These are phyloP conservation scores for Phytophthora aleatoria DNA, from an alignment of 352 stramenopile genomes.

Conservation along the genomic window DNA sequence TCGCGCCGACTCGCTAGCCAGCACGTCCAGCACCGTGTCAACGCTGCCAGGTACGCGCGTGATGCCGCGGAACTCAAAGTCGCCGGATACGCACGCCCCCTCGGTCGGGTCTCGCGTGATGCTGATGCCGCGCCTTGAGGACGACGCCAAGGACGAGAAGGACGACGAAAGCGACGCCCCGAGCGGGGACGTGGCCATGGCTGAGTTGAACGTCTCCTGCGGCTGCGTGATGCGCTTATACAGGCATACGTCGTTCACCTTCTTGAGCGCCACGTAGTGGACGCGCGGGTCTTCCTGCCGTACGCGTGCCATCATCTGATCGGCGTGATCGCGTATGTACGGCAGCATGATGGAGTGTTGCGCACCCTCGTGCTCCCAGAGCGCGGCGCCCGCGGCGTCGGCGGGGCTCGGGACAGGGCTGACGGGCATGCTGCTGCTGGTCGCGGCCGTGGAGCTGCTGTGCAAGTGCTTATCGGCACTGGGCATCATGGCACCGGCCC, in stretches of 20 bases:
- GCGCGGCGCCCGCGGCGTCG: conserved; percentile 38
- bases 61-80: conserved; percentile 71
- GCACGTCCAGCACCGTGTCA: conserved; percentile 58
- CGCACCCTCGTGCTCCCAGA: conserved; percentile 47
- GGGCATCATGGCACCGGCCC: conserved; percentile 7
- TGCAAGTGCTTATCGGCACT: conserved; percentile 23
- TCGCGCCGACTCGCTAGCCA: conserved; percentile 60
- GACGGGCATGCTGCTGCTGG: conserved; percentile 18
- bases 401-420: conserved; percentile 22
- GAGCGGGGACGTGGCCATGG: conserved; percentile 18
- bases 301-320: conserved; percentile 46
- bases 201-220: conserved; percentile 18
- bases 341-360: conserved; percentile 52
- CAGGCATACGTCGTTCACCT: conserved; percentile 69
- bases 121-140: conserved; percentile 24
- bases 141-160: conserved; percentile 37
- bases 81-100: conserved; percentile 25
- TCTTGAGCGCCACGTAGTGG: conserved; percentile 57
- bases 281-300: conserved; percentile 53
- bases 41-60: conserved; percentile 65
- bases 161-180: conserved; percentile 27
- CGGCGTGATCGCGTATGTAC: conserved; percentile 61
- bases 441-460: conserved; percentile 22
- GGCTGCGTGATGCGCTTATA: conserved; percentile 52
- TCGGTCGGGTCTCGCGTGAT: conserved; percentile 15